These are phyloP conservation scores for Pyricularia pennisetigena DNA, from an alignment of 2,329 filamentous ascomycete genomes.

Conservation along the genomic window DNA sequence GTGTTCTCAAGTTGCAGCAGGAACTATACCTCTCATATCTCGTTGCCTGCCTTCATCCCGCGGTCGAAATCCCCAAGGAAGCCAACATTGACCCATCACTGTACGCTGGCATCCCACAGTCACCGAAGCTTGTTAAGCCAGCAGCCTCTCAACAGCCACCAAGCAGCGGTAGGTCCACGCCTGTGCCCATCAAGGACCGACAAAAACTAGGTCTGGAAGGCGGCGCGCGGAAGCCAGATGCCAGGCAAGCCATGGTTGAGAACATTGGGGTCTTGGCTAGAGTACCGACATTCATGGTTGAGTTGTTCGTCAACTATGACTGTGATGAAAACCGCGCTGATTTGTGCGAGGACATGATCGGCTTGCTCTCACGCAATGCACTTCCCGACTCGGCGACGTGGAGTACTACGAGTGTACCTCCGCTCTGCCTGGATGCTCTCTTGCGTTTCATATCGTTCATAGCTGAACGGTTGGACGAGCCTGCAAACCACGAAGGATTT, in stretches of 20 bases:
- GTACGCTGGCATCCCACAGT: constrained; percentile 87
- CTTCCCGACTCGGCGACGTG: constrained; percentile 95
- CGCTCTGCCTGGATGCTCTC: constrained; percentile 84
- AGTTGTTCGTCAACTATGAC: constrained; percentile 96
- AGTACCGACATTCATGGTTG: constrained; percentile 89
- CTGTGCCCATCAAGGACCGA: constrained; percentile 83
- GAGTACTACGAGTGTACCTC: constrained; percentile 97
- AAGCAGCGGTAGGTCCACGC: constrained; percentile 75
- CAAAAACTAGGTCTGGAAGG: constrained; percentile 90
- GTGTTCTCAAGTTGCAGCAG: constrained; percentile 88
- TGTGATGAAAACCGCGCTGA: constrained; percentile 88
- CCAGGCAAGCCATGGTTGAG: constrained; percentile 96
- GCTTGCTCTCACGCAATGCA: constrained; percentile 83
- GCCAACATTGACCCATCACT: constrained; percentile 81
- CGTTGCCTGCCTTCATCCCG: constrained; percentile 85
- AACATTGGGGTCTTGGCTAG: constrained; percentile 84
- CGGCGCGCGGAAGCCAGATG: constrained; percentile 84
- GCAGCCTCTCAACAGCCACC: constrained; percentile 50
- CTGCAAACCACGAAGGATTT: constrained; percentile 52
- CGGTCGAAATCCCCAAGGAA: constrained; percentile 88
- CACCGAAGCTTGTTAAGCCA: constrained; percentile 78
- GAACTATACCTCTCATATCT: constrained; percentile 93
- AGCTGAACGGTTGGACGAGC: constrained; percentile 71
- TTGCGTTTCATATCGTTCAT: constrained; percentile 88
- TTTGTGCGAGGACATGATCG: constrained; percentile 91